Percentiles rank a stretch among this genome's conserved stretches.
Conservation (phyloP, 805 yeast genomes). For the Schizosaccharomyces japonicus region DNA sequence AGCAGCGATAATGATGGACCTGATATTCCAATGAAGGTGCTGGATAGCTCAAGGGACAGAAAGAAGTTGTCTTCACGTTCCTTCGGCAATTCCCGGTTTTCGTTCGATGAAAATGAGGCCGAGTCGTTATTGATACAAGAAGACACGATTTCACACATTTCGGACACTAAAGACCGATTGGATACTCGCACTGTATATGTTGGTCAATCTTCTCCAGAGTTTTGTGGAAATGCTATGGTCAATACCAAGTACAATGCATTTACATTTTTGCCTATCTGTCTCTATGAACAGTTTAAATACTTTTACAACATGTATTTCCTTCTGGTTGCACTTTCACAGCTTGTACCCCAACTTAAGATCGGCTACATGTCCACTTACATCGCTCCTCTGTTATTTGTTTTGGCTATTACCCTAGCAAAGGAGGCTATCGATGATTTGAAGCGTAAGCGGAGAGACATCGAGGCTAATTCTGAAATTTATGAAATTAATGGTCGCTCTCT, state of each 20-base stretch:
- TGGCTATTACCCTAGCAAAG: constrained; percentile 78
- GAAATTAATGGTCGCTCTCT: constrained; percentile 26
- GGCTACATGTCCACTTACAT: constrained; percentile 84
- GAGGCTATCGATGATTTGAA: constrained; percentile 88
- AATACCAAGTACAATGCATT: constrained; percentile 84
- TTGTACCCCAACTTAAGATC: constrained; percentile 66
- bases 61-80: neutral
- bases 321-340: constrained; percentile 81
- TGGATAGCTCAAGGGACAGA: neutral
- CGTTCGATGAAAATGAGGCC: neutral
- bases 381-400: constrained; percentile 82
- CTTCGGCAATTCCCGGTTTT: neutral
- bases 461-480: constrained; percentile 63
- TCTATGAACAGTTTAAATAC: constrained; percentile 84
- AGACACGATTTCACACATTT: neutral
- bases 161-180: neutral
- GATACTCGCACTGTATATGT: neutral
- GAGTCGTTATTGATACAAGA: neutral
- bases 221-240: constrained; percentile 23
- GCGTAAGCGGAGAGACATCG: constrained; percentile 71
- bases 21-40: neutral
- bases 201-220: neutral
- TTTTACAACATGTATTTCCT: constrained; percentile 83
- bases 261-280: constrained; percentile 65
- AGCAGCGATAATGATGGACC: too few relatives aligned